Evolutionary conservation across 2,329 filamentous ascomycete species (phyloP).

Genomic region (Cryphonectria radicalis): DNA sequence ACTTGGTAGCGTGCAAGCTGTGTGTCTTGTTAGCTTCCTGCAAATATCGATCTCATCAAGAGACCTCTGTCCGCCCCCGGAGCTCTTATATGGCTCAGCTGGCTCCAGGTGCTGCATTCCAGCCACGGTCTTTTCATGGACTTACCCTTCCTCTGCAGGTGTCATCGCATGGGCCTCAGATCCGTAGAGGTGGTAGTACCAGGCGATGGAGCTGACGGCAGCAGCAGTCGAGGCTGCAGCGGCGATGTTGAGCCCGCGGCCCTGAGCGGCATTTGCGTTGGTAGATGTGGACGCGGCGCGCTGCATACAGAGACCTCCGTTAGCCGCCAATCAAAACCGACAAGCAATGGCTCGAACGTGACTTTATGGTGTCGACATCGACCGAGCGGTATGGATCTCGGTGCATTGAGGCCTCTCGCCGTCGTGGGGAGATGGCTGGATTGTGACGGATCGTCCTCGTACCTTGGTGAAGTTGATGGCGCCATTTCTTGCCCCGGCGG

Average conservation of each 20-base stretch:
- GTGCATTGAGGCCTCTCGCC: neutral
- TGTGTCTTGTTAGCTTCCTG: constrained; percentile 37
- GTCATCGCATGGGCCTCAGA: constrained; percentile 86
- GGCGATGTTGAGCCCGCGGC: constrained; percentile 73
- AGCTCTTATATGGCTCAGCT: constrained; percentile 27
- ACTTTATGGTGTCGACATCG: neutral
- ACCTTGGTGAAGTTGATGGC: constrained; percentile 76
- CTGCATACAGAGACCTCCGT: constrained; percentile 42
- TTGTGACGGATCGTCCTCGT: constrained; percentile 36
- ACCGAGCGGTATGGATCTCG: constrained; percentile 4
- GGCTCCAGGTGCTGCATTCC: constrained; percentile 3
- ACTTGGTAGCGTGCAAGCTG: constrained; percentile 88
- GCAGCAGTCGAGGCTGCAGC: constrained; percentile 84
- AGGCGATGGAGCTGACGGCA: constrained; percentile 87
- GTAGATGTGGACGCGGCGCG: constrained; percentile 73
- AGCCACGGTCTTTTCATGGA: constrained; percentile 37
- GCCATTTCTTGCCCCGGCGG: constrained; percentile 77
- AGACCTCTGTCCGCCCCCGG: constrained; percentile 27
- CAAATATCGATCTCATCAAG: constrained; percentile 8
- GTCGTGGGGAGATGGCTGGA: constrained; percentile 3
- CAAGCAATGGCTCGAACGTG: neutral
- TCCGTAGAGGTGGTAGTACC: constrained; percentile 98
- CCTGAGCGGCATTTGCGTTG: constrained; percentile 72
- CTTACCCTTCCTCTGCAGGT: constrained; percentile 97
- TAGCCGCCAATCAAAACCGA: constrained; percentile 13